Base-by-base conservation (phyloP, 768 basidiomycete genomes). In the Tulasnella sp. region DNA sequence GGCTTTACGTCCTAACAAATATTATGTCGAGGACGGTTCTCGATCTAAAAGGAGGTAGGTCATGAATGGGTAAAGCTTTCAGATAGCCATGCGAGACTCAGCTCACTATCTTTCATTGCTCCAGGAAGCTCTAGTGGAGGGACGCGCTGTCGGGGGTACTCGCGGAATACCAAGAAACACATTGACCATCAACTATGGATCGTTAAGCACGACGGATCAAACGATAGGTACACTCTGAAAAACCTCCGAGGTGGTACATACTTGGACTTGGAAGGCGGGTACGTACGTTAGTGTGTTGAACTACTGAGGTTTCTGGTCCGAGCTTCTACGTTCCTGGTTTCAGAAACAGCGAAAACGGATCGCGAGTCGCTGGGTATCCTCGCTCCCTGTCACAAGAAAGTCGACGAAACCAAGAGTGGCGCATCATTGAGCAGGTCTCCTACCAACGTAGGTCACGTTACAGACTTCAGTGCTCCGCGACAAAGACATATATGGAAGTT, bases 111-210 rank as follows among this genome's bases (percentile, higher is more conserved):
- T 69, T 37, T 31, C 31, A 34, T 37, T 16, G 20, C 64, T 37
- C 14, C 28, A 69, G 64, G 64, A 18, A 69, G 12, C 18, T 18
- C 31, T 31, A 16, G 12, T 20, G 28, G 18, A 69, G 64, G 64
- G 34, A 69, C 6, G 11, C 64, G 34, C 64, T 69, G 64, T 37
- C 31, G 9, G 8, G 64, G 31, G 6, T 69, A 11, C 18, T 14
- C 64, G 31, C 64, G 64, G 31, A 69, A 69, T 31, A 69, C 64
- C 12, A 16, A 69, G 31, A 9, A 34, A 0, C 0, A 12, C 64
- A 69, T 69, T 16, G 64, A 69, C 18, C 64, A 69, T 37, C 64
- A 69, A 37, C 31, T 69, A 69, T 69, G 64, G 64, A 69, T 69
- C 34, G 28, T 69, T 11, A 69, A 14, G 64, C 14, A 34, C 18